A percentile compares a stretch with the other conserved stretches of the same genome.
Conservation (phyloP, 1,284 basidiomycete genomes). For the Malassezia furfur region DNA sequence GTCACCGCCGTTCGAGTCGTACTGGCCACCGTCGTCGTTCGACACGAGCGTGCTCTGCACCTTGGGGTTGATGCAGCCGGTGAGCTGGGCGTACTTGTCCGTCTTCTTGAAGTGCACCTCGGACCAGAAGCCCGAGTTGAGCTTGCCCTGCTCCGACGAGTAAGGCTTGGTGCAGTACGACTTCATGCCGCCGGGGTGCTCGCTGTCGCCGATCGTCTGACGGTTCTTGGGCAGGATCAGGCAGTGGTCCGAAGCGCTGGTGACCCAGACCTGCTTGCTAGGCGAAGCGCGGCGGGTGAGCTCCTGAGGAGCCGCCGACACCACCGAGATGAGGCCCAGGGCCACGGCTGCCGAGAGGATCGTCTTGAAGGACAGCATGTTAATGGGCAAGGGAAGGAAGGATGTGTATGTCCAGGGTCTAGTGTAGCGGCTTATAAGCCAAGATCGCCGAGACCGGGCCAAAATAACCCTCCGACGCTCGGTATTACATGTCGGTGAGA, state of each 20-base stretch:
- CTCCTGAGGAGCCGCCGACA: slow-evolving; percentile 7
- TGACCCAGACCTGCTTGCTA: slow-evolving; percentile 17
- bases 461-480: too few species aligned
- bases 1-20: slow-evolving; percentile 42
- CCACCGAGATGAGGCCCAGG: not conserved
- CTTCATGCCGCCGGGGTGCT: slow-evolving; percentile 15
- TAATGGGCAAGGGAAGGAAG: not conserved
- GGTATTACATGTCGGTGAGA: not conserved
- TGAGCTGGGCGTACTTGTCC: slow-evolving; percentile 18
- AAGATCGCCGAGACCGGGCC: too few species aligned
- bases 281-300: slow-evolving; percentile 9
- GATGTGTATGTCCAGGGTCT: not conserved
- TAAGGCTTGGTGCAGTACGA: slow-evolving; percentile 16
- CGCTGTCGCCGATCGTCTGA: slow-evolving; percentile 17
- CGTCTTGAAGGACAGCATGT: slow-evolving; percentile 8
- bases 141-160: slow-evolving; percentile 13
- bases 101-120: slow-evolving; percentile 24
- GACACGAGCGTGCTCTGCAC: slow-evolving; percentile 18
- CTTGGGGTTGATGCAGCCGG: slow-evolving; percentile 24
- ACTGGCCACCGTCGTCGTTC: slow-evolving; percentile 40
- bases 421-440: too few species aligned
- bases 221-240: slow-evolving; percentile 15
- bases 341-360: slow-evolving; percentile 4
- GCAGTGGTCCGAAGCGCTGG: slow-evolving; percentile 17
- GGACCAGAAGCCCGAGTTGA: slow-evolving; percentile 17